A percentile compares a stretch with the other conserved stretches of the same genome.
Conservation (phyloP, 2,329 filamentous ascomycete species). For the Fusarium robinianum region DNA sequence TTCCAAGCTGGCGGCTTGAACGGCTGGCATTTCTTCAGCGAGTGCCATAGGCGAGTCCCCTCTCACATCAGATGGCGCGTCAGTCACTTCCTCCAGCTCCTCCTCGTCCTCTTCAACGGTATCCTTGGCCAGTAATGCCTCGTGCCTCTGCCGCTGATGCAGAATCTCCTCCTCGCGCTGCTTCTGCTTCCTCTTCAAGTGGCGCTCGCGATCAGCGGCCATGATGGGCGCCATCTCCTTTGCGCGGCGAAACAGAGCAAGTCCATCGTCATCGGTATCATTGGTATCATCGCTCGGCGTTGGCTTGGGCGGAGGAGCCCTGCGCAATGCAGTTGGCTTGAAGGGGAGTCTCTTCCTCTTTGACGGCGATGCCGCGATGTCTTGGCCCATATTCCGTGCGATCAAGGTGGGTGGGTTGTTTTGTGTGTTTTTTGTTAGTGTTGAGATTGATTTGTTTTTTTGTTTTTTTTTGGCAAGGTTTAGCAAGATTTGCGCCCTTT, state of each 20-base stretch:
- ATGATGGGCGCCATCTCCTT: constrained; percentile 54
- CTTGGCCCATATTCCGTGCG: constrained; percentile 40
- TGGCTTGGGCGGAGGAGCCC: constrained; percentile 36
- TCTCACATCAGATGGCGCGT: not conserved
- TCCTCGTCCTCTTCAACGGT: constrained; percentile 25
- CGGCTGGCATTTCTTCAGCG: not conserved
- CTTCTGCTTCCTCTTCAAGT: constrained; percentile 34
- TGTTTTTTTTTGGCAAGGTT: too few relatives aligned
- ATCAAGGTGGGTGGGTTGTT: constrained; percentile 7
- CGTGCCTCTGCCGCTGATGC: constrained; percentile 22
- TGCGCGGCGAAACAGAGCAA: constrained; percentile 56
- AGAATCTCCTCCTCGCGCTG: constrained; percentile 29
- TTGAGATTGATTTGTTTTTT: not conserved
- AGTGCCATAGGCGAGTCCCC: not conserved
- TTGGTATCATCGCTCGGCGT: constrained; percentile 21
- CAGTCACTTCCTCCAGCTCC: constrained; percentile 19
- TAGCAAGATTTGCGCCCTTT: too few relatives aligned
- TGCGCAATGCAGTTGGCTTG: constrained; percentile 53
- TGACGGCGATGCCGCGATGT: constrained; percentile 28
- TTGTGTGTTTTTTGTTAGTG: too few relatives aligned
- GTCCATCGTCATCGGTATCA: constrained; percentile 40
- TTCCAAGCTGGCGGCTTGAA: not conserved
- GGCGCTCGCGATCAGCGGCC: constrained; percentile 46
- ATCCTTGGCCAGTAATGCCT: constrained; percentile 28
- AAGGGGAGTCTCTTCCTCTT: constrained; percentile 53